These are phyloP conservation scores for Fusarium haematococcum DNA, from an alignment of 2,329 filamentous ascomycete genomes.

Conservation along the genomic window DNA sequence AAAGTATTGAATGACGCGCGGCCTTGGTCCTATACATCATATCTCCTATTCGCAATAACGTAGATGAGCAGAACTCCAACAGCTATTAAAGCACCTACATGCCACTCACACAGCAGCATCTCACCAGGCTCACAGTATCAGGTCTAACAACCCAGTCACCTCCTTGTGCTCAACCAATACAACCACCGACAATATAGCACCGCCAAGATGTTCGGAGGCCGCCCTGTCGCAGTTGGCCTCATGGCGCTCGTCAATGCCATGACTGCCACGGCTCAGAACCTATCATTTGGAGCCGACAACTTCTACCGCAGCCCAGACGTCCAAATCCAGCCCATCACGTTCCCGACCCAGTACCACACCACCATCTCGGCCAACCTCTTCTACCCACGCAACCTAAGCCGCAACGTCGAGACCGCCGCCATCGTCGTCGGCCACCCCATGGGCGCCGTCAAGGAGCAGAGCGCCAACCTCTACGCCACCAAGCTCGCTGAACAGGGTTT, in stretches of 20 bases:
- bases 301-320: constrained; percentile 10
- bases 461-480: constrained; percentile 32
- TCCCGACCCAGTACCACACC: not conserved
- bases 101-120: not conserved
- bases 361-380: constrained; percentile 1
- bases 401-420: constrained; percentile 18
- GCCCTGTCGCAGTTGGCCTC: not conserved
- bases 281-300: constrained; percentile 11
- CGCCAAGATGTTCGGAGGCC: not conserved
- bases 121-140: not conserved
- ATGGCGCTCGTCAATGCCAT: not conserved
- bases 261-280: not conserved
- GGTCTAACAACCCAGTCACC: not conserved
- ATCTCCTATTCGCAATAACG: not conserved
- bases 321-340: not conserved
- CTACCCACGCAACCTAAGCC: not conserved
- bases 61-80: not conserved
- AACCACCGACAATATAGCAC: not conserved
- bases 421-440: constrained; percentile 46
- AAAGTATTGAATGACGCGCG: not conserved
- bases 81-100: not conserved
- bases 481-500: not conserved
- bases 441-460: constrained; percentile 48
- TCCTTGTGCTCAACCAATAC: not conserved
- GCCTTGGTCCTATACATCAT: not conserved